phyloP scores from a whole-genome alignment of 1,284 basidiomycete species.

The Malassezia equina region DNA sequence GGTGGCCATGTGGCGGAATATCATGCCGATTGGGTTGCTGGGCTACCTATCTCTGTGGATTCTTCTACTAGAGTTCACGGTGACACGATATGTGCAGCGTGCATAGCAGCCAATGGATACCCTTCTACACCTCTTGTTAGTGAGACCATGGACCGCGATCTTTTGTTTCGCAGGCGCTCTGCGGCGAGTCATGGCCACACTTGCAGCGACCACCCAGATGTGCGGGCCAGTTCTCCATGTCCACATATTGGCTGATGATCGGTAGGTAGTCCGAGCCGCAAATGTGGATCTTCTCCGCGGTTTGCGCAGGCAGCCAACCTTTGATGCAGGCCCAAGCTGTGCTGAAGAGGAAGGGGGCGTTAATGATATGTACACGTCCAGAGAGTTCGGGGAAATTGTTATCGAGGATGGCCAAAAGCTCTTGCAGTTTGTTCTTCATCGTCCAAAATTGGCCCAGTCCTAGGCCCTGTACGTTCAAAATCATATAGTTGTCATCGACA shows the following conservation, averaged over 20 bases:
- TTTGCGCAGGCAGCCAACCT: conserved; percentile 38
- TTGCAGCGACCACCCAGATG: conserved; percentile 35
- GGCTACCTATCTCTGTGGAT: conserved; percentile 41
- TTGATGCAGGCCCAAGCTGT: conserved; percentile 42
- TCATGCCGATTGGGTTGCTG: conserved; percentile 36
- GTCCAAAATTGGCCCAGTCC: conserved; percentile 41
- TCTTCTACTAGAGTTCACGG: conserved; percentile 19
- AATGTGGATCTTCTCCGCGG: conserved; percentile 44
- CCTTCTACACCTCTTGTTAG: not conserved
- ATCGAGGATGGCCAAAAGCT: conserved; percentile 33
- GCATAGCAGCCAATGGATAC: not conserved
- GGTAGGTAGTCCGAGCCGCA: conserved; percentile 28
- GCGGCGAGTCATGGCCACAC: conserved; percentile 12
- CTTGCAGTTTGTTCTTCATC: conserved; percentile 40
- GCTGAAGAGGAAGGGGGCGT: conserved; percentile 39
- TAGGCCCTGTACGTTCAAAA: conserved; percentile 37
- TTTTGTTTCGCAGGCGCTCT: conserved; percentile 20
- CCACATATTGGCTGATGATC: conserved; percentile 27
- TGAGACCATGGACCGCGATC: conserved; percentile 37
- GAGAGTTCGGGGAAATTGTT: conserved; percentile 43
- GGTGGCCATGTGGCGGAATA: conserved; percentile 42
- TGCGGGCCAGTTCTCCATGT: conserved; percentile 31
- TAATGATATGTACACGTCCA: conserved; percentile 45
- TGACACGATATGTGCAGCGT: not conserved
- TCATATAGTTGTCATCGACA: conserved; percentile 46